A percentile compares a stretch with the other conserved stretches of the same genome.
Evolutionary conservation across 2,329 filamentous ascomycete species (phyloP).

Genomic region (Beauveria caledonica): DNA sequence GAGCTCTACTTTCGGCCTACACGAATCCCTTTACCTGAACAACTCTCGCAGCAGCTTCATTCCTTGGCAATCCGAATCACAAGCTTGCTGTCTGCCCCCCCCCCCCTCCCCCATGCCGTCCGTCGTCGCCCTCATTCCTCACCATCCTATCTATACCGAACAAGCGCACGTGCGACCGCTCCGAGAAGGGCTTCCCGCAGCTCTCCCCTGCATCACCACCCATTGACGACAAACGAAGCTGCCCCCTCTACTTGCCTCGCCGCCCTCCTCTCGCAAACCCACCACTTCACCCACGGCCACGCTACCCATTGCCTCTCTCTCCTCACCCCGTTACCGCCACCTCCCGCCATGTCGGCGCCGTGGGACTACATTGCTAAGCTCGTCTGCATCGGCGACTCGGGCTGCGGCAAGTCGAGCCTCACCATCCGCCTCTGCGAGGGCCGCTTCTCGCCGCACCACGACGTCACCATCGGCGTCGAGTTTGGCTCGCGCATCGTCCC

Average conservation of each 20-base stretch:
- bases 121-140: too few relatives aligned
- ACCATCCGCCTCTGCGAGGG: conserved; percentile 95
- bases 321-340: background rate
- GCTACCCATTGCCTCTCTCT: too few relatives aligned
- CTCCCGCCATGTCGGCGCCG: conserved; percentile 52
- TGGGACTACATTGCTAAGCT: conserved; percentile 99
- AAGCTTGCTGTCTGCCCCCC: too few relatives aligned
- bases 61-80: too few relatives aligned
- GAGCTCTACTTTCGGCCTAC: too few relatives aligned
- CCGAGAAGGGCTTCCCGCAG: background rate
- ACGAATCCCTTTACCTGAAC: too few relatives aligned
- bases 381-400: conserved; percentile 93
- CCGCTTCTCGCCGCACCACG: conserved; percentile 87
- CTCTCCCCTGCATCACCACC: background rate
- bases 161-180: background rate
- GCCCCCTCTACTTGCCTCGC: too few relatives aligned
- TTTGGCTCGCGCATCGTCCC: conserved; percentile 90
- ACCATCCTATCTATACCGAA: too few relatives aligned
- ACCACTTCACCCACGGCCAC: too few relatives aligned
- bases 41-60: too few relatives aligned
- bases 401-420: conserved; percentile 89
- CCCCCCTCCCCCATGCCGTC: too few relatives aligned
- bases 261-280: too few relatives aligned
- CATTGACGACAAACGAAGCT: background rate
- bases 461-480: conserved; percentile 95